Evolutionary conservation across 148 eudicot genomes (phyloP).

Genomic region (Silene conica): DNA sequence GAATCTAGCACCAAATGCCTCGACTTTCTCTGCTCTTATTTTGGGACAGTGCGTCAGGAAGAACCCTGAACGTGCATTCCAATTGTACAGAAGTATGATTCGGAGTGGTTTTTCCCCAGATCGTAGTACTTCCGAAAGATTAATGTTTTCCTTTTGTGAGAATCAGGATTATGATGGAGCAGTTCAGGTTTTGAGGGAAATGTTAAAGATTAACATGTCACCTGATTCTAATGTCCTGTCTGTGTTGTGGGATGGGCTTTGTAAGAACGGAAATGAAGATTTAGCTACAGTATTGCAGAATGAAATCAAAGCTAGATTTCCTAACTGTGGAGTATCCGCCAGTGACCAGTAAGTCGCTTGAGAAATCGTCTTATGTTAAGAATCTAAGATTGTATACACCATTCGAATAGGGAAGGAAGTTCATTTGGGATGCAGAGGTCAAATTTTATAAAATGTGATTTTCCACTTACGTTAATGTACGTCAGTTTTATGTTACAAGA

Average conservation of each 20-base stretch:
- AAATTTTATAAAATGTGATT: neutral
- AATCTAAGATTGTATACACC: neutral
- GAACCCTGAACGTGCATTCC: conserved; percentile 71
- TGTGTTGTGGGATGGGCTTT: conserved; percentile 47
- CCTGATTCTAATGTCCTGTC: conserved; percentile 40
- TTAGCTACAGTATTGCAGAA: conserved; percentile 37
- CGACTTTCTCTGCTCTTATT: conserved; percentile 80
- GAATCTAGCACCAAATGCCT: conserved; percentile 56
- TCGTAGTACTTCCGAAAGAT: conserved; percentile 35
- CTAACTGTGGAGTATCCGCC: neutral
- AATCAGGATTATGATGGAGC: conserved; percentile 82
- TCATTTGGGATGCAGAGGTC: neutral
- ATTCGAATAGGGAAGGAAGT: neutral
- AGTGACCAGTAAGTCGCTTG: neutral
- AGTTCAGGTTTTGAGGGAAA: conserved; percentile 49
- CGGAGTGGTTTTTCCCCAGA: conserved; percentile 58
- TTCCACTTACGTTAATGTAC: no score
- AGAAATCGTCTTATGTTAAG: neutral
- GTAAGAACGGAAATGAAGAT: conserved; percentile 44
- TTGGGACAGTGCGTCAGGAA: conserved; percentile 67
- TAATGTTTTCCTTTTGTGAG: conserved; percentile 51
- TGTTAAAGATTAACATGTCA: conserved; percentile 48
- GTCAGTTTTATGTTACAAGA: no score
- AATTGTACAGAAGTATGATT: conserved; percentile 63
- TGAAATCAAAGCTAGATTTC: conserved; percentile 40